A percentile compares a stretch with the other conserved stretches of the same genome.
Evolutionary conservation across 2,329 filamentous ascomycete genomes (phyloP).

Genomic region (Curvularia sp.): DNA sequence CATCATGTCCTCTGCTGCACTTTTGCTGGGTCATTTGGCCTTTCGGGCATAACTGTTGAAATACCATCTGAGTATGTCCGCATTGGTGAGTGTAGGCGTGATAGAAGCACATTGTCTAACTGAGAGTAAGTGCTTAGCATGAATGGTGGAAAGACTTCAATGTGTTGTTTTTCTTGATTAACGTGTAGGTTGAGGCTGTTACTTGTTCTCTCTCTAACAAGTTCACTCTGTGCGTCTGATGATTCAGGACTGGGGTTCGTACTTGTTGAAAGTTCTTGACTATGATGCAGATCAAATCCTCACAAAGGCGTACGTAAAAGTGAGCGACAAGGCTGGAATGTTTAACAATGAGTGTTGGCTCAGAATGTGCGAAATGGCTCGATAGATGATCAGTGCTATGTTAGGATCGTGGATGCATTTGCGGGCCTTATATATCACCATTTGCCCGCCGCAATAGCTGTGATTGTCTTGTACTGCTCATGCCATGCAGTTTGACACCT

Average conservation of each 20-base stretch:
- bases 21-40: conserved; percentile 45
- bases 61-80: conserved; percentile 54
- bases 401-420: not conserved
- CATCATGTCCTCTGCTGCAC: conserved; percentile 41
- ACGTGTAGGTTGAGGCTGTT: no score
- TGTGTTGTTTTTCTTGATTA: not conserved
- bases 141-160: no score
- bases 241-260: not conserved
- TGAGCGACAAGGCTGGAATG: not conserved
- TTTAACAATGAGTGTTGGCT: no score
- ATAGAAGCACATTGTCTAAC: conserved; percentile 55
- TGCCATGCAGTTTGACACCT: conserved; percentile 26
- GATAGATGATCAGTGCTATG: not conserved
- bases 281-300: not conserved
- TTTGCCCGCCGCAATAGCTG: not conserved
- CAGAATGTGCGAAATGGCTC: not conserved
- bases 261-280: not conserved
- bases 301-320: not conserved
- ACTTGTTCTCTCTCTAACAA: no score
- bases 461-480: conserved; percentile 5
- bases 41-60: conserved; percentile 40
- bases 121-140: no score
- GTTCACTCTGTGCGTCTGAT: no score
- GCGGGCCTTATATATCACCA: conserved; percentile 7
- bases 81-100: conserved; percentile 57